Conservation (phyloP, 2,329 filamentous ascomycete species). For the Hypoxylon sp. region DNA sequence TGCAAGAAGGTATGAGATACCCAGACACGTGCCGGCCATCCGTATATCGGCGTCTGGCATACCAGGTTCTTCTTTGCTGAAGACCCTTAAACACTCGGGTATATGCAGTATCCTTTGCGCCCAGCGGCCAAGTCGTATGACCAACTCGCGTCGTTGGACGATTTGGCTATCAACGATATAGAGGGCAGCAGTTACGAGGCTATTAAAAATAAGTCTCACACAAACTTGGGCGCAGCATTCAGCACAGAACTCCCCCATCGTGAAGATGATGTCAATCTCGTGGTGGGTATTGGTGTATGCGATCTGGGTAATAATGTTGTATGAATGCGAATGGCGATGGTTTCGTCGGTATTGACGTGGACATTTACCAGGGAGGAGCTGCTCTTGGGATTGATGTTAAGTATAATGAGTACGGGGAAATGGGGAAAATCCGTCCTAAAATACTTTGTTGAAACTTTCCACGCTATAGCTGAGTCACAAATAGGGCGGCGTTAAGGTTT, state of each 20-base stretch:
- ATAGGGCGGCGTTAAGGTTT: background rate
- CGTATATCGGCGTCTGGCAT: slow-evolving; percentile 13
- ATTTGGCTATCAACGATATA: slow-evolving; percentile 7
- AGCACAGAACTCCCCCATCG: slow-evolving; percentile 4
- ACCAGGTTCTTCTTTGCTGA: slow-evolving; percentile 14
- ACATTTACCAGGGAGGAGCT: background rate
- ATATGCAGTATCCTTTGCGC: slow-evolving; percentile 10
- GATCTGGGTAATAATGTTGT: background rate
- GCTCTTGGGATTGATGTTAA: background rate
- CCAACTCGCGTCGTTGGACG: slow-evolving; percentile 14
- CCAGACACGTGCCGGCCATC: slow-evolving; percentile 7
- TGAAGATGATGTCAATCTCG: slow-evolving; percentile 5
- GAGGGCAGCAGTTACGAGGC: slow-evolving; percentile 4
- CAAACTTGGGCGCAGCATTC: slow-evolving; percentile 4
- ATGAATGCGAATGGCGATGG: background rate
- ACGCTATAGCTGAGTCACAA: background rate
- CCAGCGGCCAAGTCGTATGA: slow-evolving; percentile 10
- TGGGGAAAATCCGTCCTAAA: too few relatives aligned
- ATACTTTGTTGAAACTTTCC: too few relatives aligned
- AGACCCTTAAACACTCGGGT: slow-evolving; percentile 9
- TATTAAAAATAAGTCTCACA: background rate
- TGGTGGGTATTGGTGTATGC: background rate
- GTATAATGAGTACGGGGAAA: too few relatives aligned
- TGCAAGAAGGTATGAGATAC: slow-evolving; percentile 3
- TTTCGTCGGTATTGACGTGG: slow-evolving; percentile 6